phyloP scores from a whole-genome alignment of 139 green algal genomes.

The Zygnema cylindricum region DNA sequence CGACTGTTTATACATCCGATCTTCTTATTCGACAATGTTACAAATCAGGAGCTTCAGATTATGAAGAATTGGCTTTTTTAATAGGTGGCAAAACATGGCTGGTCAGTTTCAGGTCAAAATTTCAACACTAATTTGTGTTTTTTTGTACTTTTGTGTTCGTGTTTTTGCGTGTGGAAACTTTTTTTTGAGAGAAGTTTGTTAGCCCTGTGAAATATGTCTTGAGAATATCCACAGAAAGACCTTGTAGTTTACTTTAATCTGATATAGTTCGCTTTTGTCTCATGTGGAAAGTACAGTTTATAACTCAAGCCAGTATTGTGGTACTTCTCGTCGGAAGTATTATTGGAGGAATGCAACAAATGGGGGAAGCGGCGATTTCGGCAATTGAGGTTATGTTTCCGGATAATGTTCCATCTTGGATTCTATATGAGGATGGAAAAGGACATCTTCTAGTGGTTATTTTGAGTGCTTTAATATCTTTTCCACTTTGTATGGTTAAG shows the following conservation, averaged over 20 bases:
- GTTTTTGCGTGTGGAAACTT: too few species aligned
- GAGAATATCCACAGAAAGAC: not conserved
- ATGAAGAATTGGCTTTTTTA: conserved; percentile 30
- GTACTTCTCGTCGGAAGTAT: conserved; percentile 25
- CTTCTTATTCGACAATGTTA: conserved; percentile 36
- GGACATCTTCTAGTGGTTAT: not conserved
- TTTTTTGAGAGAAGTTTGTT: too few species aligned
- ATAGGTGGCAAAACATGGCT: conserved; percentile 23
- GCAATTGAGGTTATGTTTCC: not conserved
- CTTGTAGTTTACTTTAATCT: not conserved
- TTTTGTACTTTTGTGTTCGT: too few species aligned
- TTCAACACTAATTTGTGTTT: too few species aligned
- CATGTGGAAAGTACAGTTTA: conserved; percentile 14
- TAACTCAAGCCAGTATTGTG: conserved; percentile 25
- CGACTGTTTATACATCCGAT: conserved; percentile 27
- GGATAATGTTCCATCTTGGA: conserved; percentile 18
- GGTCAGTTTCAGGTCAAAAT: conserved; percentile 21
- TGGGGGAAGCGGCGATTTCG: not conserved
- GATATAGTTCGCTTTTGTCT: not conserved
- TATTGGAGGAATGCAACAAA: conserved; percentile 24
- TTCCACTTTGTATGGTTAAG: conserved; percentile 40
- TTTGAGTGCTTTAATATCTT: not conserved
- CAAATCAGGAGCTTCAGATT: conserved; percentile 2
- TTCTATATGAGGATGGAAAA: conserved; percentile 16
- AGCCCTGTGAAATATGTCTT: too few species aligned